Evolutionary conservation across 331 rosid genomes (phyloP).

Genomic region (Cucumis variabilis): DNA sequence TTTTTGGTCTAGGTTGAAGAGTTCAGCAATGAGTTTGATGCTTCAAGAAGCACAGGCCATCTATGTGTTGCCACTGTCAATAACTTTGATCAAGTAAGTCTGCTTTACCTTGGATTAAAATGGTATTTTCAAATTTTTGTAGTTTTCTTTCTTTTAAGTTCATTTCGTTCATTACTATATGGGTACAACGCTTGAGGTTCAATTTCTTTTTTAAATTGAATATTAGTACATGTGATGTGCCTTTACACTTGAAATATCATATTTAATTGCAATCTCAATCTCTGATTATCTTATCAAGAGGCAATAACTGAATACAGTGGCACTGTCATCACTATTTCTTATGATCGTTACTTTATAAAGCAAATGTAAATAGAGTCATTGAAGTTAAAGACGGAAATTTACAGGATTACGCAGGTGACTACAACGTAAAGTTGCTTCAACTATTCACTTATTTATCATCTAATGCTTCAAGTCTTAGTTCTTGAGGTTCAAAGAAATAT

Average conservation of each 20-base stretch:
- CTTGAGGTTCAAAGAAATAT: no score
- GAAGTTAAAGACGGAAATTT: constrained; percentile 76
- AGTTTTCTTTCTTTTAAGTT: no score
- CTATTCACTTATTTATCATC: no score
- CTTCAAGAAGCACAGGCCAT: constrained; percentile 87
- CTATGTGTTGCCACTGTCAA: constrained; percentile 81
- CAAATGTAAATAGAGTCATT: constrained; percentile 93
- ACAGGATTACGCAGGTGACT: constrained; percentile 94
- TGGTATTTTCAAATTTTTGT: no score
- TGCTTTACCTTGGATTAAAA: constrained; percentile 20
- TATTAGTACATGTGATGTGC: background rate
- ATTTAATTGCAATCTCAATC: constrained; percentile 34
- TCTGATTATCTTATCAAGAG: constrained; percentile 62
- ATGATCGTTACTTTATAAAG: constrained; percentile 90
- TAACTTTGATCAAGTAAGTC: constrained; percentile 82
- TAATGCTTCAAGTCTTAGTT: no score
- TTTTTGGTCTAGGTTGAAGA: constrained; percentile 62
- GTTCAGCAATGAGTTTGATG: constrained; percentile 70
- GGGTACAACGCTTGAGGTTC: constrained; percentile 96
- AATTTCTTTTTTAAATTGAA: no score
- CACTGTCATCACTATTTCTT: constrained; percentile 88
- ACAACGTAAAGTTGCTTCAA: constrained; percentile 66
- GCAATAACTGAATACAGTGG: constrained; percentile 84
- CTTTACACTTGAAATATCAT: background rate
- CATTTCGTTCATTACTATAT: no score